phyloP scores from a whole-genome alignment of 805 yeast species.

The fission yeast (Schizosaccharomyces pombe) region DNA sequence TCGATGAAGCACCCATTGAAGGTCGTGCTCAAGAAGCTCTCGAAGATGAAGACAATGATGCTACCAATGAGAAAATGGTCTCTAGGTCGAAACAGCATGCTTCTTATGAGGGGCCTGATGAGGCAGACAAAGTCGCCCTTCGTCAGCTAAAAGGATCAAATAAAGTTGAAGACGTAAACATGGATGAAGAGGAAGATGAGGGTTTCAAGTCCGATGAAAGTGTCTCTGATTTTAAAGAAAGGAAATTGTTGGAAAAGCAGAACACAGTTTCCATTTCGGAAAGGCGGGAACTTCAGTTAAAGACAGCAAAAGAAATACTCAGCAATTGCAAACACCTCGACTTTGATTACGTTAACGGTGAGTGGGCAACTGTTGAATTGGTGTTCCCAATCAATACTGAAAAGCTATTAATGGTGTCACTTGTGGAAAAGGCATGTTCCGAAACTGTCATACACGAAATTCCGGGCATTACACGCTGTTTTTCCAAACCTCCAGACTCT shows the following conservation, averaged over 20 bases:
- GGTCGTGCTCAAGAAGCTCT: conserved; percentile 19
- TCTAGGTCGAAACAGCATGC: conserved; percentile 60
- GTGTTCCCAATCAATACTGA: conserved; percentile 68
- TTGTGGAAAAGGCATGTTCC: conserved; percentile 78
- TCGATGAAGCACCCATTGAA: conserved; percentile 26
- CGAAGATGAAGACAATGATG: conserved; percentile 28
- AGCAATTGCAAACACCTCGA: conserved; percentile 51
- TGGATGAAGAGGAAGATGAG: conserved; percentile 19
- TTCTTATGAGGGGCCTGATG: conserved; percentile 87
- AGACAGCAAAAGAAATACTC: background rate
- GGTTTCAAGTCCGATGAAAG: conserved; percentile 14
- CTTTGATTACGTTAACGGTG: conserved; percentile 71
- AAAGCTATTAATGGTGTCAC: conserved; percentile 89
- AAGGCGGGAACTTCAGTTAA: background rate
- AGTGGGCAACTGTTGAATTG: conserved; percentile 79
- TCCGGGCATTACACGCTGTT: conserved; percentile 75
- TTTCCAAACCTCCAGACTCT: conserved; percentile 36
- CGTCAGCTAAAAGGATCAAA: conserved; percentile 57
- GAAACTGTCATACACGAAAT: conserved; percentile 81
- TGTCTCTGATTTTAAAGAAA: conserved; percentile 14
- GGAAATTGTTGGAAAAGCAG: background rate
- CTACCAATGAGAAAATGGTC: conserved; percentile 34
- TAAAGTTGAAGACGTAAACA: conserved; percentile 44
- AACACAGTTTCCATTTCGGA: background rate
- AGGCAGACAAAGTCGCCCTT: conserved; percentile 80